phyloP scores from a whole-genome alignment of 257 asterid genomes.

The Vinca minor region DNA sequence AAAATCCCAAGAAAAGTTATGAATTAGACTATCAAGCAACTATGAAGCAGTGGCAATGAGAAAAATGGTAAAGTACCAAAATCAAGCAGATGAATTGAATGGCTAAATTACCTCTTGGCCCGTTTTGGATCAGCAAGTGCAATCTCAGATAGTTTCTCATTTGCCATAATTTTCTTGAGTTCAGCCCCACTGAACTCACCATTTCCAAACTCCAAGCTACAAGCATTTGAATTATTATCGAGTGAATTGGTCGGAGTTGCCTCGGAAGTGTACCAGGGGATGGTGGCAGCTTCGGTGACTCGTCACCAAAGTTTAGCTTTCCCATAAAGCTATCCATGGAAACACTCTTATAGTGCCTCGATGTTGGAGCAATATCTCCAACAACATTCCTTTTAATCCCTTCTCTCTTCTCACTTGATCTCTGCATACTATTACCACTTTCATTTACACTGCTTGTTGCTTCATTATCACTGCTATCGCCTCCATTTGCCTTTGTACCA shows the following conservation, averaged over 20 bases:
- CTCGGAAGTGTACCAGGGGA: constrained; percentile 56
- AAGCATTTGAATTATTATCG: constrained; percentile 36
- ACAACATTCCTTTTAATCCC: constrained; percentile 66
- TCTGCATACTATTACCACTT: constrained; percentile 41
- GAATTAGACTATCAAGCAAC: constrained; percentile 2
- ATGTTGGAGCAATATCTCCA: constrained; percentile 64
- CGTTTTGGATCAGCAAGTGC: constrained; percentile 61
- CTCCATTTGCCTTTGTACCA: constrained; percentile 42
- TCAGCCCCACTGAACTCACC: constrained; percentile 63
- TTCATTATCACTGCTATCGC: constrained; percentile 56
- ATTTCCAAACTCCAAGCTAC: constrained; percentile 51
- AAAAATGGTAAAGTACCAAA: neutral
- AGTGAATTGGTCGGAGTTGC: constrained; percentile 38
- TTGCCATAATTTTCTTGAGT: constrained; percentile 56
- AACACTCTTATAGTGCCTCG: constrained; percentile 74
- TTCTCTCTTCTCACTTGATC: constrained; percentile 43
- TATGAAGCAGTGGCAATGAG: neutral
- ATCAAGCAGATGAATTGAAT: neutral
- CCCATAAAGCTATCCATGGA: constrained; percentile 93
- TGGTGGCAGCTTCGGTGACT: constrained; percentile 61
- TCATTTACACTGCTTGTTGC: constrained; percentile 60
- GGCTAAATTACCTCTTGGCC: constrained; percentile 44
- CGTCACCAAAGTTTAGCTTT: constrained; percentile 57
- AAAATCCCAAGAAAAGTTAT: constrained; percentile 34
- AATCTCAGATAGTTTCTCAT: constrained; percentile 60